phyloP scores from a whole-genome alignment of 176 grass and related monocot species.

The Luzula sylvatica region DNA sequence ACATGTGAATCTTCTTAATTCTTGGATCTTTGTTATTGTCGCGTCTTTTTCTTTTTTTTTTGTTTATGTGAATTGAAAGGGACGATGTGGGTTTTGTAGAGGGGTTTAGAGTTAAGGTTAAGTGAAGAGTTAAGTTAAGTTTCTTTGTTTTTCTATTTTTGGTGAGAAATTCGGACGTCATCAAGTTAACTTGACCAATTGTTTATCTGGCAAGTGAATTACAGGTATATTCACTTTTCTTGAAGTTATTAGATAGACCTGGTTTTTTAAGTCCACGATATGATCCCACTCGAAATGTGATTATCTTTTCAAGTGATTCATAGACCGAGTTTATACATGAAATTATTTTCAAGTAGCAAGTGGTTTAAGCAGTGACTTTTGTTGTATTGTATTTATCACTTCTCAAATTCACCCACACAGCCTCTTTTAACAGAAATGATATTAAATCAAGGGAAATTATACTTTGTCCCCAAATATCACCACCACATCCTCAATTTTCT shows the following conservation, averaged over 20 bases:
- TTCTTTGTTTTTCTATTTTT: constrained; percentile 18
- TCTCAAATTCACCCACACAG: too few species aligned
- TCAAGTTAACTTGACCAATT: background rate
- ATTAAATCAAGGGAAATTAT: too few species aligned
- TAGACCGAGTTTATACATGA: too few species aligned
- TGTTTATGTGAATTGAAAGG: background rate
- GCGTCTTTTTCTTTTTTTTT: background rate
- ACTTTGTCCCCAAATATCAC: too few species aligned
- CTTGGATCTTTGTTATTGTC: background rate
- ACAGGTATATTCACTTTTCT: background rate
- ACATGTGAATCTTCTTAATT: too few species aligned
- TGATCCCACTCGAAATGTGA: background rate
- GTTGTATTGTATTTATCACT: too few species aligned
- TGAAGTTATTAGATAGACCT: background rate
- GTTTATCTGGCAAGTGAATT: background rate
- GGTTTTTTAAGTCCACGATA: background rate
- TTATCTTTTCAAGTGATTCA: background rate
- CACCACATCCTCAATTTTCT: too few species aligned
- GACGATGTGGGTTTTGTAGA: constrained; percentile 13
- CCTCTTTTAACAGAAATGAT: too few species aligned
- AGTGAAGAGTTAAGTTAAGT: constrained; percentile 8
- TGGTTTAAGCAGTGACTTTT: too few species aligned
- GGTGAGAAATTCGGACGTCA: background rate
- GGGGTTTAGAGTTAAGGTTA: background rate
- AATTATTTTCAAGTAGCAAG: too few species aligned